phyloP scores from a whole-genome alignment of 2,329 filamentous ascomycete genomes.

The Penicillium sp. region DNA sequence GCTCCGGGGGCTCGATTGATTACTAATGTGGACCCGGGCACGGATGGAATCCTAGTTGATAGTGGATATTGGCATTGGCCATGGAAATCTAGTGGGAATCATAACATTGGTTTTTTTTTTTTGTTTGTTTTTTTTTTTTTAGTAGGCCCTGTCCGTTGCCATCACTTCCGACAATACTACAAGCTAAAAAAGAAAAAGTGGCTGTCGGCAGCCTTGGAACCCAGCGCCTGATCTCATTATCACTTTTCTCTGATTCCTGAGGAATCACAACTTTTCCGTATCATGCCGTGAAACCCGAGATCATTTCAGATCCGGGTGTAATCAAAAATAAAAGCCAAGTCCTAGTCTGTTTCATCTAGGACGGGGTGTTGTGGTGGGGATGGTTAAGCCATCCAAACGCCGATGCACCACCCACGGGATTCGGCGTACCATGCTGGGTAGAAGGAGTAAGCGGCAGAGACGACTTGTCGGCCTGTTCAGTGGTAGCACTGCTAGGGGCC shows the following conservation, averaged over 20 bases:
- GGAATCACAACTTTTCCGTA: not conserved
- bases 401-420: constrained; percentile 87
- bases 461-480: constrained; percentile 14
- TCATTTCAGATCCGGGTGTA: constrained; percentile 2
- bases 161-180: not conserved
- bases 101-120: not conserved
- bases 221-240: not conserved
- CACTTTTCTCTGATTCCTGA: not conserved
- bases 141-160: not conserved
- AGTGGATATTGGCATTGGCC: not conserved
- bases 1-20: not conserved
- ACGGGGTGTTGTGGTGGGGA: constrained; percentile 23
- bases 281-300: constrained; percentile 2
- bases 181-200: not conserved
- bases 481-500: constrained; percentile 12
- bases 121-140: not conserved
- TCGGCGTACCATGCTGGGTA: constrained; percentile 52
- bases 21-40: not conserved
- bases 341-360: constrained; percentile 30
- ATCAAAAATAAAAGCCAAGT: constrained; percentile 8
- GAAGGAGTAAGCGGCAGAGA: constrained; percentile 5
- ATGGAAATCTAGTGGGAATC: not conserved
- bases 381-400: constrained; percentile 89
- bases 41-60: not conserved
- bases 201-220: not conserved